Conservation (phyloP, 345 rosid genomes). For the Aegle marmelos region DNA sequence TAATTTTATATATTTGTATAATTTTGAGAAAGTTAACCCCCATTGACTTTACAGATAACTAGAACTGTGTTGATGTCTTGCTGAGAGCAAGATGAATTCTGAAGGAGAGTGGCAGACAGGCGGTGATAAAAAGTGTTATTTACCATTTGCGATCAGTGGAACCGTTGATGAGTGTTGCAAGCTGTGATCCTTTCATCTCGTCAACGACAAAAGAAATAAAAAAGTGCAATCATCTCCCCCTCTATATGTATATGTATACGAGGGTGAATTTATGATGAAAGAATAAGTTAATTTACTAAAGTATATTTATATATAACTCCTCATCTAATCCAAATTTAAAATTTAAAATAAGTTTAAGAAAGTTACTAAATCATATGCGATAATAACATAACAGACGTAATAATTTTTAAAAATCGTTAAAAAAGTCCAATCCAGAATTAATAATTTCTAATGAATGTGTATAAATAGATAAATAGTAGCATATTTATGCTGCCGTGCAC, state of each 20-base stretch:
- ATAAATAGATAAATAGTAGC: background rate
- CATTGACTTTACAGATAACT: background rate
- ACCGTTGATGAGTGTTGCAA: background rate
- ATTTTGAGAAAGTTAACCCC: background rate
- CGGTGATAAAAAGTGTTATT: constrained; percentile 5
- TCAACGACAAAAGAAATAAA: background rate
- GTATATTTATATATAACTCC: background rate
- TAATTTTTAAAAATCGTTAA: too few species aligned
- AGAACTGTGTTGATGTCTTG: background rate
- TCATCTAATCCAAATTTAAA: background rate
- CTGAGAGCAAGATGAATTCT: background rate
- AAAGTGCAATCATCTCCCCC: background rate
- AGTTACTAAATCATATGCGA: too few species aligned
- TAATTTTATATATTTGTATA: too few species aligned
- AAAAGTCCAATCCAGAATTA: too few species aligned
- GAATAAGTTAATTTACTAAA: background rate
- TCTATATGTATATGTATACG: background rate
- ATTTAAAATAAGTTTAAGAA: too few species aligned
- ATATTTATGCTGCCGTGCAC: constrained; percentile 24
- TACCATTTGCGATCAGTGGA: constrained; percentile 3
- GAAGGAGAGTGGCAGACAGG: constrained; percentile 27
- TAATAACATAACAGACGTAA: too few species aligned
- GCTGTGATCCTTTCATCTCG: constrained; percentile 4
- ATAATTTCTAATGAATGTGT: too few species aligned
- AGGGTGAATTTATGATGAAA: too few species aligned